Conservation (phyloP, 352 stramenopile species). For the Phytophthora megakarya region DNA sequence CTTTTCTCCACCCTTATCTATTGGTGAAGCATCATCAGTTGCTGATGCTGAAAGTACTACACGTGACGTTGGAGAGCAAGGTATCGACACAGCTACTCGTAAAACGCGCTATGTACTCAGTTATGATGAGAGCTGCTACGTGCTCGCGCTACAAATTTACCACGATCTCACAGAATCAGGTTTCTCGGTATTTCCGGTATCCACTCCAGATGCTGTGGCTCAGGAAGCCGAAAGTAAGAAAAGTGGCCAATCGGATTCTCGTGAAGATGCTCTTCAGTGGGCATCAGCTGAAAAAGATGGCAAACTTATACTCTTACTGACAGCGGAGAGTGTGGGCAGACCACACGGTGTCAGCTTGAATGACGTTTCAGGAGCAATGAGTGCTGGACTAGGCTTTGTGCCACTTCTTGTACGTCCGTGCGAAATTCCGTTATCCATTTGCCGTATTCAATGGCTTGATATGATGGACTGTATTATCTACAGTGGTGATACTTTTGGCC, state of each 20-base stretch:
- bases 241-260: slow-evolving; percentile 1
- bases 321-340: slow-evolving; percentile 69
- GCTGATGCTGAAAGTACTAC: neutral
- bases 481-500: slow-evolving; percentile 12
- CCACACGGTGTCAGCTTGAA: slow-evolving; percentile 71
- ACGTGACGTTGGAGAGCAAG: neutral
- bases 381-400: slow-evolving; percentile 67
- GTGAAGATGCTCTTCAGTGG: slow-evolving; percentile 69
- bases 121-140: slow-evolving; percentile 68
- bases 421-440: slow-evolving; percentile 83
- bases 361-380: slow-evolving; percentile 77
- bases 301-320: slow-evolving; percentile 74
- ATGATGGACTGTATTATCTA: slow-evolving; percentile 74
- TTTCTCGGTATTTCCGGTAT: slow-evolving; percentile 50
- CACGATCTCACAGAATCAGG: slow-evolving; percentile 51
- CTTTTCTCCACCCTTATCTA: slow-evolving; percentile 1
- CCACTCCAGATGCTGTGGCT: slow-evolving; percentile 1
- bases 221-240: neutral
- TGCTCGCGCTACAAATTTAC: slow-evolving; percentile 56
- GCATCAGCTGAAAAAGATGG: slow-evolving; percentile 59
- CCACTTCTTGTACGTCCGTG: slow-evolving; percentile 73
- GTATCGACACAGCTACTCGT: slow-evolving; percentile 1
- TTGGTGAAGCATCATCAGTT: neutral
- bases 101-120: slow-evolving; percentile 65
- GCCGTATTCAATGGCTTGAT: slow-evolving; percentile 83